These are phyloP conservation scores for barrel medic (Medicago truncatula) DNA, from an alignment of 306 rosid genomes.

Conservation along the genomic window DNA sequence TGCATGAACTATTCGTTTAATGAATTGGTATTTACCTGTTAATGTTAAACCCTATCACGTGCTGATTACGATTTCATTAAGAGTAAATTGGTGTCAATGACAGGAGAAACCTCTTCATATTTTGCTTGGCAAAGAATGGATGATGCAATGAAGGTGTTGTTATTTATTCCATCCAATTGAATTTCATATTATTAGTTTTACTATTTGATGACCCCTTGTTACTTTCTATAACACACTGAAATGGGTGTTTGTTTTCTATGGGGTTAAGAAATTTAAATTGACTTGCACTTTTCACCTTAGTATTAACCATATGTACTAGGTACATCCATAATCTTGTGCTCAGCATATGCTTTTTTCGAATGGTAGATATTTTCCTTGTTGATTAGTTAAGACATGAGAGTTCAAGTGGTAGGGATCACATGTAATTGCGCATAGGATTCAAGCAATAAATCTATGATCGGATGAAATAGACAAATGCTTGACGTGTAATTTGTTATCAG, in stretches of 20 bases:
- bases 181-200: conserved; percentile 9
- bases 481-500: neutral
- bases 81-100: conserved; percentile 41
- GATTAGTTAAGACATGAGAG: conserved; percentile 9
- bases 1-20: conserved; percentile 21
- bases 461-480: neutral
- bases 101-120: conserved; percentile 61
- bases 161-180: conserved; percentile 32
- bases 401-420: conserved; percentile 1
- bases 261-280: conserved; percentile 7
- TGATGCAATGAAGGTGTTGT: conserved; percentile 70
- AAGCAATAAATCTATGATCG: neutral
- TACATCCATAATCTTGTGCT: conserved; percentile 27
- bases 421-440: conserved; percentile 6
- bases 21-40: conserved; percentile 20
- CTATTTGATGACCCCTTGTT: conserved; percentile 4
- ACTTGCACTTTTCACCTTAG: neutral
- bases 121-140: conserved; percentile 74
- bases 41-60: neutral
- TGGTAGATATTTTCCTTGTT: conserved; percentile 21
- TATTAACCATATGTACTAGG: conserved; percentile 9
- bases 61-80: conserved; percentile 16
- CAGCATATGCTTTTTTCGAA: conserved; percentile 4
- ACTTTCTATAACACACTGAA: conserved; percentile 6
- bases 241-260: conserved; percentile 28